Percentiles rank a stretch among this genome's conserved stretches.
Evolutionary conservation across 1,284 basidiomycete genomes (phyloP).

Genomic region (Rhodotorula glutinis): DNA sequence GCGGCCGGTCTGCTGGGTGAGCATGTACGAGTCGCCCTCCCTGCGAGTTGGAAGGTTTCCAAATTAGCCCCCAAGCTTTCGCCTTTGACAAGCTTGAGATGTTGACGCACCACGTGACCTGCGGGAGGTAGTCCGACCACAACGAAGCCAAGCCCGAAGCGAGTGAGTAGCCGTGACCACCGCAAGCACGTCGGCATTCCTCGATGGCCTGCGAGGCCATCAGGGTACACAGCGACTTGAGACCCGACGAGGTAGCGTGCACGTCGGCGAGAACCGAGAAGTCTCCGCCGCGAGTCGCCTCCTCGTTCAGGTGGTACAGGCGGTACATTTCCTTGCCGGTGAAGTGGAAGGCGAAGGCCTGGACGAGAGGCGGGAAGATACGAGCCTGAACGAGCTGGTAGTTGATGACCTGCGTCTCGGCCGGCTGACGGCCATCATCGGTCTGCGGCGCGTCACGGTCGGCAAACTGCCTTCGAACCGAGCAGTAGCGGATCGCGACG

Average conservation of each 20-base stretch:
- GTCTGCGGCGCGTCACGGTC: constrained; percentile 49
- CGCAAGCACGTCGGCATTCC: constrained; percentile 49
- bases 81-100: too few relatives aligned
- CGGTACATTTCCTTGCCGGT: constrained; percentile 48
- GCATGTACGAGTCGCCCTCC: constrained; percentile 47
- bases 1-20: constrained; percentile 49
- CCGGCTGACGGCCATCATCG: constrained; percentile 35
- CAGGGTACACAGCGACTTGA: constrained; percentile 49
- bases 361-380: constrained; percentile 50
- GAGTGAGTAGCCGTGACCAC: constrained; percentile 49
- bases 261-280: constrained; percentile 49
- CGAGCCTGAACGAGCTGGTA: constrained; percentile 50
- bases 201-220: constrained; percentile 49
- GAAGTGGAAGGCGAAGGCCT: constrained; percentile 51
- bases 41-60: too few relatives aligned
- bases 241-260: constrained; percentile 48
- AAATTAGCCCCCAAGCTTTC: too few relatives aligned
- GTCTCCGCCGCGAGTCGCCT: constrained; percentile 46
- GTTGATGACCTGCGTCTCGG: constrained; percentile 49
- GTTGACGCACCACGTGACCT: constrained; percentile 45
- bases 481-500: constrained; percentile 50
- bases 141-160: constrained; percentile 16
- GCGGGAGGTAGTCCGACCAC: constrained; percentile 42
- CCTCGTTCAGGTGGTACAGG: constrained; percentile 47
- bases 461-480: constrained; percentile 50